These are phyloP conservation scores for Solanum hybrid DNA, from an alignment of 305 asterid species.

Conservation along the genomic window DNA sequence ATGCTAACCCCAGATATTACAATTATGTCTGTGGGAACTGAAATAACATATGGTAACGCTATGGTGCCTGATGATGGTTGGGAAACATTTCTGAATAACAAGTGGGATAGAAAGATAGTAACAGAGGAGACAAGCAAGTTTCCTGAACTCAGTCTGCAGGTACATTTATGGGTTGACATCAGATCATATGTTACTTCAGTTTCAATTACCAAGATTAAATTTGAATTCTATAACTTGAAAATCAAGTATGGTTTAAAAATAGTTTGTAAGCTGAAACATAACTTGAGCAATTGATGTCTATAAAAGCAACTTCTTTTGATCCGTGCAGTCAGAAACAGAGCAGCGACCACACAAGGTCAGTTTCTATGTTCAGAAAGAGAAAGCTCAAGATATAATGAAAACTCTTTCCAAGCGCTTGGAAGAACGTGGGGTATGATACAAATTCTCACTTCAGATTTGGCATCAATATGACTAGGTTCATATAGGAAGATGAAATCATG, in stretches of 20 bases:
- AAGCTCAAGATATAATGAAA: constrained; percentile 51
- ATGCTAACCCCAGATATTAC: constrained; percentile 93
- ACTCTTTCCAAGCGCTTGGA: constrained; percentile 44
- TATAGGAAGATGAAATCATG: not conserved
- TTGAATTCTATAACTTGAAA: not conserved
- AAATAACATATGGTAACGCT: constrained; percentile 86
- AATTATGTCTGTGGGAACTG: constrained; percentile 93
- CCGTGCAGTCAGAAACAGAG: constrained; percentile 90
- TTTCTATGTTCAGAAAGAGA: constrained; percentile 79
- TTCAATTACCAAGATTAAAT: not conserved
- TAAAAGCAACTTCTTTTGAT: constrained; percentile 9
- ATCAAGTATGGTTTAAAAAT: not conserved
- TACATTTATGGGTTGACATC: constrained; percentile 18
- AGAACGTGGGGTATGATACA: constrained; percentile 67
- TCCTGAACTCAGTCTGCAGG: constrained; percentile 80
- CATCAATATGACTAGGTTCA: not conserved
- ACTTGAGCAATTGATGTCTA: too few relatives aligned
- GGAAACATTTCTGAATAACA: constrained; percentile 69
- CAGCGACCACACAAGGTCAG: constrained; percentile 95
- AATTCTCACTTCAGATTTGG: too few relatives aligned
- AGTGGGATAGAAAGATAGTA: constrained; percentile 81
- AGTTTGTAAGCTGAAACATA: not conserved
- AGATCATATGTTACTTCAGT: not conserved
- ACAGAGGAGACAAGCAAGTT: constrained; percentile 68
- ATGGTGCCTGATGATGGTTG: constrained; percentile 95